Evolutionary conservation across 2,329 filamentous ascomycete species (phyloP), one percentile per base, ranked within the genome.

Genomic region (Hirsutella minnesotensis): DNA sequence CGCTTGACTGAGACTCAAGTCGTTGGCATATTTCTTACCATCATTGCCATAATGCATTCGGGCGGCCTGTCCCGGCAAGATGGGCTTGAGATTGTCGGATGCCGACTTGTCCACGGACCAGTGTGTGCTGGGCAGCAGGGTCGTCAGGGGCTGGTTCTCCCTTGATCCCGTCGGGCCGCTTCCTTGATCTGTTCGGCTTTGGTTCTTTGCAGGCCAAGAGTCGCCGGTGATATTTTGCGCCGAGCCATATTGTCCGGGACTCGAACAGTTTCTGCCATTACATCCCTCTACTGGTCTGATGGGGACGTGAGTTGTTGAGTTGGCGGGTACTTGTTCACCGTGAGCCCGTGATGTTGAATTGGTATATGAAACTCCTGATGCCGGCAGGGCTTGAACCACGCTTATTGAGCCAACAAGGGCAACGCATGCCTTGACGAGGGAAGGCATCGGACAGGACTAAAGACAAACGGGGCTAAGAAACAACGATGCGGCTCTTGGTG

Each of bases 1-100:
- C n/a, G 5, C 9, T 8, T 5, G 12, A 9, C 8, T 8, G 3
- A 13, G 4, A 37, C 12, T 5, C 37, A 4, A 39, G 22, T 8
- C 10, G 12, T 5, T 9, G 9, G n/a, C n/a, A n/a, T n/a, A n/a
- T n/a, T 16, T 10, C 45, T 31, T 34, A 48, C 48, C 39, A n/a
- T 48, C 44, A 15, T 47, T 33, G 8, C 55, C 54, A 19, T 55
- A 57, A 44, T 52, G 57, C 40, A 58, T 43, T 27, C 50, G 42
- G 1, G 50, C 51, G 1, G 49, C 49, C n/a, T 49, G 30, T 3
- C 45, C 34, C 13, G 55, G 35, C 1, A 50, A 42, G 15, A 55
- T 30, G 3, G 54, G 55, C 24, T 55, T 46, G 10, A 58, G 41
- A 35, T 57, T 56, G 10, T 43, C 29, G 8, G 49, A 37, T 8